Evolutionary conservation across 2,329 filamentous ascomycete genomes (phyloP).

Genomic region (Dendrostoma leiphaemia): DNA sequence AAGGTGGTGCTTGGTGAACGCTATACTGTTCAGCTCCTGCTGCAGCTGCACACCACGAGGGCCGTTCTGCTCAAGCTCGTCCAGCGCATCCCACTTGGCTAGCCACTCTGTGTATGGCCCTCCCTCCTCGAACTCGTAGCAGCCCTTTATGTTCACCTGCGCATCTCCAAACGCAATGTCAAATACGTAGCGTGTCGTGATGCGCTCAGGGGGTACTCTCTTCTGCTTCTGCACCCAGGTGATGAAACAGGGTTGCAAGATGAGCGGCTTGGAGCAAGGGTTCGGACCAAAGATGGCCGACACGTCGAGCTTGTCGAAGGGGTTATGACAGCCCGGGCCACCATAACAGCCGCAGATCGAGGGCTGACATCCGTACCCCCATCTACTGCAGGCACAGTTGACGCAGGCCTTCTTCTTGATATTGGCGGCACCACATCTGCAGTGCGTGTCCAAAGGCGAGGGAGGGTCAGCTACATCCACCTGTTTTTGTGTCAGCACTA

Average conservation of each 20-base stretch:
- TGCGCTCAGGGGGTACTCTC: not conserved
- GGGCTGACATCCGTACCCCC: not conserved
- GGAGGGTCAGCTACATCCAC: not conserved
- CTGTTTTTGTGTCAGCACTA: constrained; percentile 1
- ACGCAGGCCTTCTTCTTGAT: not conserved
- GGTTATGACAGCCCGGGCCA: not conserved
- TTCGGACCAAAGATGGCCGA: constrained; percentile 9
- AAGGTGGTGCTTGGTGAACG: not conserved
- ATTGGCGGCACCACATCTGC: not conserved
- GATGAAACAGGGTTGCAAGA: constrained; percentile 13
- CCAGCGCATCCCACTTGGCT: constrained; percentile 8
- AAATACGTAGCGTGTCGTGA: constrained; percentile 1
- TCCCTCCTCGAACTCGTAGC: not conserved
- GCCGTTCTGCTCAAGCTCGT: not conserved
- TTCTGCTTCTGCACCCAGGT: constrained; percentile 2
- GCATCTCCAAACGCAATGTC: not conserved
- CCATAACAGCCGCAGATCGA: constrained; percentile 8
- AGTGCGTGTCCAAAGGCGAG: not conserved
- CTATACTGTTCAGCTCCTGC: constrained; percentile 15
- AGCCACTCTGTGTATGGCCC: constrained; percentile 9
- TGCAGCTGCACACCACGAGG: not conserved
- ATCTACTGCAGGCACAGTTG: constrained; percentile 7
- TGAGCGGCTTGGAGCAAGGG: too few species aligned
- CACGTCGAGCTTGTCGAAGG: constrained; percentile 4
- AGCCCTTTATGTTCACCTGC: not conserved